Evolutionary conservation across 495 filamentous ascomycete species (phyloP).

Genomic region (Xylaria cubensis): DNA sequence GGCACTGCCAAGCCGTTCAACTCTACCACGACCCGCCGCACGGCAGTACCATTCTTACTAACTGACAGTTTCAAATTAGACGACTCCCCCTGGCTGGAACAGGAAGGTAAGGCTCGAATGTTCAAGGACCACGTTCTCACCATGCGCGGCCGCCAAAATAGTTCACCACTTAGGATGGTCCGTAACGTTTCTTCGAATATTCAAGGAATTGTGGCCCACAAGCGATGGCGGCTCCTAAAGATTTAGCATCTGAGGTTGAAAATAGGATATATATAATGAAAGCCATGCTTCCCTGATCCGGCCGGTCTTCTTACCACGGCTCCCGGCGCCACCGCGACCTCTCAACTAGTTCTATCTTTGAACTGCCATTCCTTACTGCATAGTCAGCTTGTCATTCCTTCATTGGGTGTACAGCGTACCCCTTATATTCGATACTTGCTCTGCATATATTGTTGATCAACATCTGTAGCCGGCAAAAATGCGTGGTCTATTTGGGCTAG

Average conservation of each 20-base stretch:
- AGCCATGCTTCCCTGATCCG: not conserved
- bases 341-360: constrained; percentile 19
- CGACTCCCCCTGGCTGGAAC: constrained; percentile 22
- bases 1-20: constrained; percentile 7
- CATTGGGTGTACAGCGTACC: constrained; percentile 16
- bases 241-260: not conserved
- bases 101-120: constrained; percentile 11
- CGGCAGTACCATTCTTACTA: constrained; percentile 3
- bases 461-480: constrained; percentile 6
- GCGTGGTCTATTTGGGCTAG: constrained; percentile 37
- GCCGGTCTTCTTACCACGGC: constrained; percentile 2
- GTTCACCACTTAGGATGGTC: not conserved
- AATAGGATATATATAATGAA: constrained; percentile 21
- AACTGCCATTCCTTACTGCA: constrained; percentile 24
- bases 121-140: constrained; percentile 15
- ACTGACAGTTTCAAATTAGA: constrained; percentile 26
- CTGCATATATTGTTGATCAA: constrained; percentile 18
- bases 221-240: not conserved
- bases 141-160: not conserved
- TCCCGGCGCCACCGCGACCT: constrained; percentile 11
- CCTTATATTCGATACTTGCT: constrained; percentile 13
- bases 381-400: constrained; percentile 29
- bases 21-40: constrained; percentile 12
- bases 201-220: constrained; percentile 10
- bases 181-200: constrained; percentile 17